Percentiles rank a stretch among this genome's conserved stretches.
Evolutionary conservation across 805 yeast genomes (phyloP).

Genomic region (Jamesozyma lodderae): DNA sequence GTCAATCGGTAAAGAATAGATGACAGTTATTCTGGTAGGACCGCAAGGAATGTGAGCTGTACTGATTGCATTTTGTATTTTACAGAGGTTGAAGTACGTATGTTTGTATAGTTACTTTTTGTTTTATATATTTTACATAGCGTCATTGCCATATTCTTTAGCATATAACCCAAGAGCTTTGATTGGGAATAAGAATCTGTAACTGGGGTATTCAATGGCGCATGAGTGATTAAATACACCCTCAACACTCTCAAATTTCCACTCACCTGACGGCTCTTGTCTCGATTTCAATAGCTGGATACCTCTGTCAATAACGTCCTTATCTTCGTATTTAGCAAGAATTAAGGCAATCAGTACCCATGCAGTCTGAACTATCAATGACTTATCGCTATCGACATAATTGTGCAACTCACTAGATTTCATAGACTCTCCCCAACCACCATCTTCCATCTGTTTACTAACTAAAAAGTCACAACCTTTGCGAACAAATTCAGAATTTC

Average conservation of each 20-base stretch:
- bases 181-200: conserved; percentile 79
- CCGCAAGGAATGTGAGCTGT: too few relatives aligned
- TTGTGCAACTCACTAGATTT: conserved; percentile 74
- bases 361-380: conserved; percentile 80
- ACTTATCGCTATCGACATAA: conserved; percentile 54
- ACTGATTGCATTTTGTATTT: too few relatives aligned
- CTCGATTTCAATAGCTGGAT: conserved; percentile 51
- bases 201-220: conserved; percentile 94
- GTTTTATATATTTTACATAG: conserved; percentile 3
- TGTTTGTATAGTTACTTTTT: too few relatives aligned
- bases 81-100: too few relatives aligned
- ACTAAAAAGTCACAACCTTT: conserved; percentile 82
- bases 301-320: conserved; percentile 52
- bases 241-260: conserved; percentile 76
- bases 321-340: conserved; percentile 72
- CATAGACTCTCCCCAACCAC: conserved; percentile 98
- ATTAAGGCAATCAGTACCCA: conserved; percentile 85
- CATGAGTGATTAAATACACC: conserved; percentile 94
- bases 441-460: conserved; percentile 69
- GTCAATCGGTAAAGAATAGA: too few relatives aligned
- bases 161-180: conserved; percentile 80
- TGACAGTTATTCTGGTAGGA: too few relatives aligned
- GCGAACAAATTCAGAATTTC: conserved; percentile 50
- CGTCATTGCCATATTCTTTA: conserved; percentile 6
- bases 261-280: conserved; percentile 72